Percentiles rank a stretch among this genome's conserved stretches.
These are phyloP conservation scores for Citrus glauca DNA, from an alignment of 345 rosid species.

Conservation along the genomic window DNA sequence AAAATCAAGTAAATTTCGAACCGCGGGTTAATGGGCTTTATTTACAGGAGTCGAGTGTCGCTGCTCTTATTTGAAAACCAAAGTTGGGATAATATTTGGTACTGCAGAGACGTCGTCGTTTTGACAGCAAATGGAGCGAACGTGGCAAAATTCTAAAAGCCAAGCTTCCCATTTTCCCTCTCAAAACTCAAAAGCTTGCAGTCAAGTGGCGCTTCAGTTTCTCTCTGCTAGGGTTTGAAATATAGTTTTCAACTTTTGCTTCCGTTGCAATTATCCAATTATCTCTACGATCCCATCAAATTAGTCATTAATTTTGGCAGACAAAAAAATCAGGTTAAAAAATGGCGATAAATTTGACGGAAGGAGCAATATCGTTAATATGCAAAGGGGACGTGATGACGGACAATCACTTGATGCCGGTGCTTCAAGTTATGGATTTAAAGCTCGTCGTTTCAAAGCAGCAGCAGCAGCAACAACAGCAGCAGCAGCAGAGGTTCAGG, in stretches of 20 bases:
- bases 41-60: too few relatives aligned
- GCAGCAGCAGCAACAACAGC: constrained; percentile 33
- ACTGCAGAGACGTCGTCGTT: too few relatives aligned
- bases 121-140: neutral
- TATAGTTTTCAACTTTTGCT: too few relatives aligned
- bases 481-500: constrained; percentile 39
- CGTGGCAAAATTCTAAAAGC: neutral
- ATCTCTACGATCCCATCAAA: too few relatives aligned
- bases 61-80: too few relatives aligned
- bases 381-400: constrained; percentile 37
- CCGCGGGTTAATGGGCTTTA: too few relatives aligned
- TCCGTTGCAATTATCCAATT: too few relatives aligned
- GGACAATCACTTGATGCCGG: constrained; percentile 52
- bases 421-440: constrained; percentile 70
- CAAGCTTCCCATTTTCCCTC: neutral
- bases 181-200: neutral
- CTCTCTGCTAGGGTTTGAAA: neutral
- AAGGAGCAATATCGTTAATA: constrained; percentile 54
- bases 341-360: constrained; percentile 53
- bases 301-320: too few relatives aligned
- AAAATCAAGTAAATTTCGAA: too few relatives aligned
- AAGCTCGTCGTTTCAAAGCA: constrained; percentile 50
- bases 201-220: neutral
- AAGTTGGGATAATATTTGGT: too few relatives aligned
- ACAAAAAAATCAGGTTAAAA: neutral